Evolutionary conservation across 495 filamentous ascomycete genomes (phyloP), one percentile per base, ranked within the genome.

Genomic region (Parathielavia appendiculata): DNA sequence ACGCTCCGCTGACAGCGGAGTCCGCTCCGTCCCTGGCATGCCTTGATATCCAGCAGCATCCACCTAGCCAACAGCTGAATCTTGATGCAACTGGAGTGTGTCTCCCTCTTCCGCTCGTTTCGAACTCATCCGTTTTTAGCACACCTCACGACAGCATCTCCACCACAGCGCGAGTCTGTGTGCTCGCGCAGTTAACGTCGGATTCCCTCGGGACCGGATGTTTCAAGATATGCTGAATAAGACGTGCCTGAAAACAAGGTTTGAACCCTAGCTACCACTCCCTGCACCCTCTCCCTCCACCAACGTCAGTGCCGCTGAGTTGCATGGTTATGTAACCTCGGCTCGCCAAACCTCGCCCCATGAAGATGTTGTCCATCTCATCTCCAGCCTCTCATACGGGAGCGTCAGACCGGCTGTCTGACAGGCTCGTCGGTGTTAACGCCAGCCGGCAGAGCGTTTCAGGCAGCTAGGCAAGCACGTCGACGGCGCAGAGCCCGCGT

Each of bases 141-240:
- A 45, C 52, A 30, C 49, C n/a, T 23, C 53, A 8, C 44, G 20
- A 23, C 35, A 14, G 11, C 17, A 44, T 17, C 32, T 22, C 38
- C 26, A 38, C n/a, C 30, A n/a, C n/a, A 2, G 9, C 43, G n/a
- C 55, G 41, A 53, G 43, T 45, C 34, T 54, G 49, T 34, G 40
- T 45, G 39, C 20, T 32, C n/a, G 14, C n/a, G 35, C 35, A 56
- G 36, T 54, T 20, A 52, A 52, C 54, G 40, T 49, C 36, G 41
- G 56, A 47, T 56, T 59, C 53, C 22, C 46, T 53, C 56, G 40
- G 20, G 46, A 63, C 54, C 41, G n/a, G 52, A 50, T 57, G 61
- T 63, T 63, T 63, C 57, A 54, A 60, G 60, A 60, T 54, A 59
- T 59, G 56, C 51, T 34, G 60, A 56, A 41, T 9, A 49, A 19